Percentiles rank a stretch among this genome's conserved stretches.
phyloP scores from a whole-genome alignment of 2,329 filamentous ascomycete species.

The Fusarium floridanum region DNA sequence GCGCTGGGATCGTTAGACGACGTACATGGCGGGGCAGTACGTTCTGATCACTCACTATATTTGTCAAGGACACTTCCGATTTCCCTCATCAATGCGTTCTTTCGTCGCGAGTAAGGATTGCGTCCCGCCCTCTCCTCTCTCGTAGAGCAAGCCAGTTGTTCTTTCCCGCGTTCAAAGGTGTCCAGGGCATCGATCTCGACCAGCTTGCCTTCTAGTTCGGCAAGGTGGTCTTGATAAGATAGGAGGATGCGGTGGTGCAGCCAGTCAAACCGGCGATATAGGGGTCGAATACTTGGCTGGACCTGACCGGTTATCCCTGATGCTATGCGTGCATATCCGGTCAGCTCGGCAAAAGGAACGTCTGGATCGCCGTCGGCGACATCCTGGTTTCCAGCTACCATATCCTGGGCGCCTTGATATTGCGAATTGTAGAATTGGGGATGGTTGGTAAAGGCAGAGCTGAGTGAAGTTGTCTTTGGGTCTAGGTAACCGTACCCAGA shows the following conservation, averaged over 20 bases:
- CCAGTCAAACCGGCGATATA: constrained; percentile 86
- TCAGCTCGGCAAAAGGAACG: constrained; percentile 56
- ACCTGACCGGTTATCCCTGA: constrained; percentile 59
- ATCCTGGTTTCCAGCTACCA: constrained; percentile 13
- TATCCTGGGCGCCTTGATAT: constrained; percentile 18
- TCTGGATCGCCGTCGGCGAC: constrained; percentile 40
- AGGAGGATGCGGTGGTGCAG: constrained; percentile 86
- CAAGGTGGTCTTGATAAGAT: constrained; percentile 87
- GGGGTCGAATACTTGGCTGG: constrained; percentile 61
- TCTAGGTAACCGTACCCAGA: constrained; percentile 16
- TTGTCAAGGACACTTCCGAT: constrained; percentile 11
- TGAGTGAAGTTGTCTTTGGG: constrained; percentile 5
- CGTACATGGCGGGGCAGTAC: too few species aligned
- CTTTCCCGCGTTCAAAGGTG: constrained; percentile 56
- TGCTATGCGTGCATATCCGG: constrained; percentile 74
- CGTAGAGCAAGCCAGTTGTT: constrained; percentile 13
- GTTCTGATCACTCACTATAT: constrained; percentile 20
- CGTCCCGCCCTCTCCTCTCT: constrained; percentile 19
- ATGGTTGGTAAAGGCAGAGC: constrained; percentile 6
- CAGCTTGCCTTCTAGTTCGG: constrained; percentile 84
- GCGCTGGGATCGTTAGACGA: constrained; percentile 56
- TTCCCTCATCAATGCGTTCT: constrained; percentile 8
- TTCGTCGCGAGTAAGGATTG: constrained; percentile 2
- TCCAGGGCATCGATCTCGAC: constrained; percentile 73
- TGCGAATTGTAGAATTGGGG: constrained; percentile 8